Conservation (phyloP, 345 rosid genomes). For the Acer campestre region DNA sequence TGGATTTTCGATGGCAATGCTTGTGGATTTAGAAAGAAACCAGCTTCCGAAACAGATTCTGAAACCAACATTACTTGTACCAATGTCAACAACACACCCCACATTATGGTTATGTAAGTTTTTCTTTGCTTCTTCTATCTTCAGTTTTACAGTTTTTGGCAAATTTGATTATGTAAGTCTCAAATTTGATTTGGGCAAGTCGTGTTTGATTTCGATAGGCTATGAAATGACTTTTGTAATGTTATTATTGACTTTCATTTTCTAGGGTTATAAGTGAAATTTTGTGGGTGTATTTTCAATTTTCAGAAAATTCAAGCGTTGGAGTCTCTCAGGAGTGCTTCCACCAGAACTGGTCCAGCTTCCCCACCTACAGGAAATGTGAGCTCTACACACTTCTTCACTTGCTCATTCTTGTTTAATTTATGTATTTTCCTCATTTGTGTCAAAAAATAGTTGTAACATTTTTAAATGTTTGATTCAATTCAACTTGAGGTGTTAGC, state of each 20-base stretch:
- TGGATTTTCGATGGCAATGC: conserved; percentile 56
- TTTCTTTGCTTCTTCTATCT: background rate
- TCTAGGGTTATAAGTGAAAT: too few relatives aligned
- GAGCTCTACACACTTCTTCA: conserved; percentile 19
- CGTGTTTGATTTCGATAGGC: too few relatives aligned
- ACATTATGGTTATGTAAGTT: conserved; percentile 35
- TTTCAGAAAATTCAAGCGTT: conserved; percentile 48
- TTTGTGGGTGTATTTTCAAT: conserved; percentile 10
- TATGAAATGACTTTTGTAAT: background rate
- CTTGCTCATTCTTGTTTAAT: too few relatives aligned
- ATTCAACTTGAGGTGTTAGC: too few relatives aligned
- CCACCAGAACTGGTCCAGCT: conserved; percentile 65
- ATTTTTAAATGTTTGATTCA: too few relatives aligned
- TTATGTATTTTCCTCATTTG: too few relatives aligned
- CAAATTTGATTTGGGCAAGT: too few relatives aligned
- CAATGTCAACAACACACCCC: conserved; percentile 43
- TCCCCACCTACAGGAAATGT: conserved; percentile 56
- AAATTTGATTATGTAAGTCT: too few relatives aligned
- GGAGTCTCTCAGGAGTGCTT: conserved; percentile 69
- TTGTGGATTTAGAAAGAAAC: conserved; percentile 37
- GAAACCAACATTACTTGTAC: conserved; percentile 32
- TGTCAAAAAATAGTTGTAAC: too few relatives aligned
- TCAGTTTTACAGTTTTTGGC: too few relatives aligned
- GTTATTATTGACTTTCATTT: too few relatives aligned
- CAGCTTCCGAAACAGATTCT: conserved; percentile 20